Percentiles rank a stretch among this genome's conserved stretches.
phyloP scores from a whole-genome alignment of 495 filamentous ascomycete species.

The Aspergillus sparsus region DNA sequence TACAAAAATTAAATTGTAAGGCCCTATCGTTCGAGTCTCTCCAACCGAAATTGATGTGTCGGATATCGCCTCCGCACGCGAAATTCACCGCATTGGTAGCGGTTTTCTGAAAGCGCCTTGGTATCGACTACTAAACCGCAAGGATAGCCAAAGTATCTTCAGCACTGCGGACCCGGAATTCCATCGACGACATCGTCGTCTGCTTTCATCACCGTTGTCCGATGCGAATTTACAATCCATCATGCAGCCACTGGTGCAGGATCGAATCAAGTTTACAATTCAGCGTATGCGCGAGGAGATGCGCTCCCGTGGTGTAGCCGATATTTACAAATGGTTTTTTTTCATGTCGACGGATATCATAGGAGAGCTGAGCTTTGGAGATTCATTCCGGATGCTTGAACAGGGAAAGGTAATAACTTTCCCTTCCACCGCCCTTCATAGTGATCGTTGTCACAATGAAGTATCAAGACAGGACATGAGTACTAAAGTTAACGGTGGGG shows the following conservation, averaged over 20 bases:
- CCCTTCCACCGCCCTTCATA: too few species aligned
- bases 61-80: constrained; percentile 32
- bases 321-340: constrained; percentile 59
- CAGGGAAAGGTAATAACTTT: constrained; percentile 38
- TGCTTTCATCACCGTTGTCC: constrained; percentile 41
- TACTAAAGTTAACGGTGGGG: too few species aligned
- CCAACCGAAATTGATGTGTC: constrained; percentile 39
- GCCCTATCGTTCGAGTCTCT: constrained; percentile 44
- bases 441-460: background rate
- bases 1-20: constrained; percentile 18
- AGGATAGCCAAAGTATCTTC: constrained; percentile 31
- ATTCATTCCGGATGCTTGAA: constrained; percentile 58
- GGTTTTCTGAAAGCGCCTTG: constrained; percentile 25
- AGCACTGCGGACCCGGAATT: constrained; percentile 31
- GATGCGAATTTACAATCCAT: constrained; percentile 30
- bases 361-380: constrained; percentile 57
- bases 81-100: constrained; percentile 39
- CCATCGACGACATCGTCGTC: constrained; percentile 32
- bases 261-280: constrained; percentile 34
- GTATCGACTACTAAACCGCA: constrained; percentile 23
- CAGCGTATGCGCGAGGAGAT: constrained; percentile 37
- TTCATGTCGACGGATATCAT: constrained; percentile 61
- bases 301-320: constrained; percentile 31
- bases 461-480: too few species aligned
- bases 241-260: constrained; percentile 34